Evolutionary conservation across 768 basidiomycete genomes (phyloP), one percentile per base, ranked within the genome.

Genomic region (Holtermanniella nyarrowii): DNA sequence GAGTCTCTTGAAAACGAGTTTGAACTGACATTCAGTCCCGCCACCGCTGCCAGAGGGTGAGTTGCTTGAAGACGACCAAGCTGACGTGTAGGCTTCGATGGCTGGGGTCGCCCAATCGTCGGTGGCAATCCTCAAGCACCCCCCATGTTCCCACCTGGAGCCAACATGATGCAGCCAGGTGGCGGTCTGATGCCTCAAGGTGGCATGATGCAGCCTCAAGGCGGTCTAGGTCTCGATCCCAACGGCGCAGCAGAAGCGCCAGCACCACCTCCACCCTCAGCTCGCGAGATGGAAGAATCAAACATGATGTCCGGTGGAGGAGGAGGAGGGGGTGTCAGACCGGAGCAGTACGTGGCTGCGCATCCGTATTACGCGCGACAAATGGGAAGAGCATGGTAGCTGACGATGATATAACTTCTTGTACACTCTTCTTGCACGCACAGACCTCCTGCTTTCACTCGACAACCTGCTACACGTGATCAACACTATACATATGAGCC

Each of bases 91-190:
- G 65, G 65, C 31, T 67, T 57, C 58, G 65, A 67, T 25, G 65
- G 65, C 1, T 67, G 65, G 65, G 65, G 65, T 46, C 49, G 65
- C 26, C 65, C 65, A 0, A 53, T 64, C 44, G 59, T 67, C 52
- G 7, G 53, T 42, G 4, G 49, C 44, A 26, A 2, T 43, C 18
- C 26, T 14, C 50, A 49, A 26, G 53, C 53, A 18, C 27, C 22
- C 5, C 26, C n/a, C 27, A 22, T 27, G 25, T 44, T 26, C 18
- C 49, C 50, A 21, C 41, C 20, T 3, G 26, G 52, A 27, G 12
- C 25, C 48, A 45, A 2, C 41, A 40, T 39, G 39, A 41, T 12
- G 21, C 46, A 13, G 26, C 42, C 1, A 31, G 7, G 7, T 16
- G 31, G 31, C 31, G 31, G 31, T 16, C 7, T 37, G 31, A 7